phyloP scores from a whole-genome alignment of 129 eudicot species.

The Centella asiatica region DNA sequence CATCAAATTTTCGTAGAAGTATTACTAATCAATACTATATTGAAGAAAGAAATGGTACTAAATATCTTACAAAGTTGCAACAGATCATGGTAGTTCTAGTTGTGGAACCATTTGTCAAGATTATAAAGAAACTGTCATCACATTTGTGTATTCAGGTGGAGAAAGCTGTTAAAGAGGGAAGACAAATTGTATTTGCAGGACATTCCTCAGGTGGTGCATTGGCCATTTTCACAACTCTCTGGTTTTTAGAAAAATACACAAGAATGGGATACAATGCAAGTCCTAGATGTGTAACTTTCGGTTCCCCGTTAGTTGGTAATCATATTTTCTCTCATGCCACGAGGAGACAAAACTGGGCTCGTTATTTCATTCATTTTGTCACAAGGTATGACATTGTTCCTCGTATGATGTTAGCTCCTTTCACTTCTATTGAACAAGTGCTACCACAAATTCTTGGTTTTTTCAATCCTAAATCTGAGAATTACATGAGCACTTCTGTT shows the following conservation, averaged over 20 bases:
- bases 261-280: slow-evolving; percentile 20
- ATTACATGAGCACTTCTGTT: background rate
- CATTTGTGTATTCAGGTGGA: slow-evolving; percentile 31
- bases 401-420: slow-evolving; percentile 37
- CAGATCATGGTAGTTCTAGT: no score
- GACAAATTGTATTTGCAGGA: slow-evolving; percentile 37
- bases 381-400: slow-evolving; percentile 67
- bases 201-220: slow-evolving; percentile 44
- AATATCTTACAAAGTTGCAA: background rate
- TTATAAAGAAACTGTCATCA: background rate
- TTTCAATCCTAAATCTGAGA: background rate
- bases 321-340: slow-evolving; percentile 61
- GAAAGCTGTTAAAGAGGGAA: slow-evolving; percentile 23
- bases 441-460: slow-evolving; percentile 21
- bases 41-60: background rate
- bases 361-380: slow-evolving; percentile 53
- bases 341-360: slow-evolving; percentile 62
- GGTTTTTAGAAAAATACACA: slow-evolving; percentile 36
- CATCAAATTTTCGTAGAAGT: no score
- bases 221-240: slow-evolving; percentile 40
- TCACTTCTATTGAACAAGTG: slow-evolving; percentile 16
- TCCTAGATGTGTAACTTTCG: slow-evolving; percentile 28
- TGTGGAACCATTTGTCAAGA: background rate
- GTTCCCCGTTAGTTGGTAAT: slow-evolving; percentile 68
- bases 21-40: no score